Evolutionary conservation across 805 yeast species (phyloP).

Genomic region (Yamadazyma laniorum): DNA sequence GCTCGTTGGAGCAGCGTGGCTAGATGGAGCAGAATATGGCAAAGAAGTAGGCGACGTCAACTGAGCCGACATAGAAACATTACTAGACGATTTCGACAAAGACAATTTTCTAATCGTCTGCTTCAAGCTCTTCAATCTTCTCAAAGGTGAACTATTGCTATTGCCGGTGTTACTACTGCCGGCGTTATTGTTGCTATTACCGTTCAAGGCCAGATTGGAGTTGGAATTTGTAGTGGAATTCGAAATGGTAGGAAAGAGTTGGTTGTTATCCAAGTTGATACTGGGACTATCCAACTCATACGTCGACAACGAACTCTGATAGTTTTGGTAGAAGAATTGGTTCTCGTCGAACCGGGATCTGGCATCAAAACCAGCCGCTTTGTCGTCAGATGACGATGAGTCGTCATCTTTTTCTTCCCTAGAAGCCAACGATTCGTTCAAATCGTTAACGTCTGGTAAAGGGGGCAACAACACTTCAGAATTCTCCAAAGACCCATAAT

Average conservation of each 20-base stretch:
- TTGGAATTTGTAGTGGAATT: constrained; percentile 4
- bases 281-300: constrained; percentile 26
- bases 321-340: constrained; percentile 9
- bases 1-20: too few relatives aligned
- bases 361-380: background rate
- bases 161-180: too few relatives aligned
- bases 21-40: constrained; percentile 3
- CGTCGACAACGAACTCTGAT: constrained; percentile 16
- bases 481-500: background rate
- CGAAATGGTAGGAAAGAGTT: constrained; percentile 13
- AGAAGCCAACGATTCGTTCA: constrained; percentile 4
- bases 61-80: background rate
- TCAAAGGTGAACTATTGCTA: constrained; percentile 26
- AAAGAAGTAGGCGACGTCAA: constrained; percentile 1
- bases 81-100: constrained; percentile 15
- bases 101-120: constrained; percentile 39
- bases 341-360: background rate
- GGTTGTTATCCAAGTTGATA: constrained; percentile 21
- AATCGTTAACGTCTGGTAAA: constrained; percentile 22
- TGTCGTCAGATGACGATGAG: background rate
- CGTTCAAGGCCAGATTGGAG: background rate
- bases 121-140: constrained; percentile 36
- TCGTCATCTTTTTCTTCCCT: constrained; percentile 4
- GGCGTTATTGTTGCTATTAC: background rate
- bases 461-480: constrained; percentile 28